Evolutionary conservation across 495 filamentous ascomycete genomes (phyloP), one percentile per base, ranked within the genome.

Genomic region (Hypoxylon fuscum): DNA sequence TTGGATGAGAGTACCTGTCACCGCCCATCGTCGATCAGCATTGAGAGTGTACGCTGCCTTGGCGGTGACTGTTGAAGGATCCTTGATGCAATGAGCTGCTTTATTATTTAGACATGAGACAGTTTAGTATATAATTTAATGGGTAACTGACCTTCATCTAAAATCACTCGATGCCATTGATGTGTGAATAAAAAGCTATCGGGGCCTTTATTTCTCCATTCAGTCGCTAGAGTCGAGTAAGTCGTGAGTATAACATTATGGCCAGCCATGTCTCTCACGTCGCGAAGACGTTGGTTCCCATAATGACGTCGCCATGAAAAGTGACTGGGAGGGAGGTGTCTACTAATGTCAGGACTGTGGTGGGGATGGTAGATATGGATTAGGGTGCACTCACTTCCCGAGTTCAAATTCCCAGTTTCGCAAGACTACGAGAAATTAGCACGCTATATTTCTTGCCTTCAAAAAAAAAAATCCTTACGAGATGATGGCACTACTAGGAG

Each of bases 111-210:
- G 49, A 9, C 10, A 18, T 40, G 9, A 11, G 15, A 40, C 5
- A 8, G 5, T 7, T 12, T 50, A 23, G 44, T 15, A 6, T n/a
- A 31, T 27, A 17, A 27, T 23, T 8, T 14, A n/a, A n/a, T n/a
- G n/a, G n/a, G n/a, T 2, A 20, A 22, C 64, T 2, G 55, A 79
- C 79, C 79, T 77, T 83, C 80, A 54, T 83, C 80, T 12, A 83
- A 49, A 5, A 83, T 66, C 12, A 83, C 59, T 5, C 79, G 59
- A 10, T 49, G 66, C 79, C 77, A 81, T n/a, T n/a, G n/a, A n/a
- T n/a, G n/a, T n/a, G 1, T 31, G 59, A 6, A 55, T 50, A 1
- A 64, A 68, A 54, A 77, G 27, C 27, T 31, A n/a, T n/a, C n/a
- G n/a, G n/a, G n/a, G n/a, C 10, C 5, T 31, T 31, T 10, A 31